Conservation (phyloP, 768 basidiomycete genomes). For the Tulasnella sp. region DNA sequence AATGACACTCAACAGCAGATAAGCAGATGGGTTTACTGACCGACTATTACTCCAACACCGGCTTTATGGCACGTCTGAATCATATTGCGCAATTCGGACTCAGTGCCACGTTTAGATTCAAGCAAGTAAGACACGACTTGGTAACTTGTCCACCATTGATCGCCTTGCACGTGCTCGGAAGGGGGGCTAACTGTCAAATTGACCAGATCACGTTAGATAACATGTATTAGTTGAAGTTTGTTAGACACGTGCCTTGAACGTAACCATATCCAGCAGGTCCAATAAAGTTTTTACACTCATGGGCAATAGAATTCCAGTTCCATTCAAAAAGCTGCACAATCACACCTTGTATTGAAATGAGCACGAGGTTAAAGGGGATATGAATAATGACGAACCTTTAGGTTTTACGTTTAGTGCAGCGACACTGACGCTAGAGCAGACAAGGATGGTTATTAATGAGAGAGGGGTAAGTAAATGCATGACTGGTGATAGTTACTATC, state of each 20-base stretch:
- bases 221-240: background rate
- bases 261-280: slow-evolving; percentile 18
- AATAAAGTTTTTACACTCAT: slow-evolving; percentile 13
- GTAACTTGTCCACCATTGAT: slow-evolving; percentile 18
- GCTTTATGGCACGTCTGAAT: slow-evolving; percentile 15
- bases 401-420: too few species aligned
- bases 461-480: too few species aligned
- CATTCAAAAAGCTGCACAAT: slow-evolving; percentile 18
- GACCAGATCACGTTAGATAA: background rate
- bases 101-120: slow-evolving; percentile 16
- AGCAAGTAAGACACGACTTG: slow-evolving; percentile 16
- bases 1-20: too few species aligned
- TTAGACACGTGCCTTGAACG: slow-evolving; percentile 16
- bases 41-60: slow-evolving; percentile 16
- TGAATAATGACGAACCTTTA: too few species aligned
- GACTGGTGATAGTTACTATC: too few species aligned
- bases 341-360: too few species aligned
- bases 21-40: background rate
- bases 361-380: too few species aligned
- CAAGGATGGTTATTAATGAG: too few species aligned
- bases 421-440: too few species aligned
- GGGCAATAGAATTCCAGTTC: slow-evolving; percentile 17
- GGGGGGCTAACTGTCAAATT: slow-evolving; percentile 9
- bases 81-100: slow-evolving; percentile 15
- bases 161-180: slow-evolving; percentile 10